A percentile compares a stretch with the other conserved stretches of the same genome.
Conservation (phyloP, 768 basidiomycete genomes). For the Crepidotus variabilis region DNA sequence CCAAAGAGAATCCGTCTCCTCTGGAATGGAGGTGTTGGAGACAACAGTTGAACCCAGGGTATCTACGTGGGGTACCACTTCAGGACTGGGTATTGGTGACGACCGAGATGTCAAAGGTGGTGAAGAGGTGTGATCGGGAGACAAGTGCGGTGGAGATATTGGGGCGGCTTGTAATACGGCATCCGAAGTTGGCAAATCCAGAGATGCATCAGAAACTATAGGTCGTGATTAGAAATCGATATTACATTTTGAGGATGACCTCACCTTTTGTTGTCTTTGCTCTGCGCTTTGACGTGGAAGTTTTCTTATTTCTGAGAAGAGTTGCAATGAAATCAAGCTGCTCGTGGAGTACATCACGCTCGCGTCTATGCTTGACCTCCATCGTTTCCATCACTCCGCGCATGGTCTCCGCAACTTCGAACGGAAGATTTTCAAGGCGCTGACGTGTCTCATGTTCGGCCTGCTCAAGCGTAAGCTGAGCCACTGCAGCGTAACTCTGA, state of each 20-base stretch:
- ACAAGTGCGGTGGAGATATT: too few species aligned
- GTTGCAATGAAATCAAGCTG: neutral
- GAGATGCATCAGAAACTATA: too few species aligned
- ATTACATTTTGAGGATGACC: too few species aligned
- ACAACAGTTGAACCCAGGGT: too few species aligned
- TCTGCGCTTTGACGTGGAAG: neutral
- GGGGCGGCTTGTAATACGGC: too few species aligned
- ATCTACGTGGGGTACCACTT: too few species aligned
- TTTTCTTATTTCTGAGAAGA: neutral
- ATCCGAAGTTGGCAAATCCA: too few species aligned
- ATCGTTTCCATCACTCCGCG: conserved; percentile 10
- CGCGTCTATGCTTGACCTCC: neutral
- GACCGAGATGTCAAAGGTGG: too few species aligned
- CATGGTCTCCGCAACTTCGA: conserved; percentile 15
- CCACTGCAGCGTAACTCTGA: conserved; percentile 12
- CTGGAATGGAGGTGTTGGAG: neutral
- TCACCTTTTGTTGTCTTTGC: too few species aligned
- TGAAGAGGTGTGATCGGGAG: too few species aligned
- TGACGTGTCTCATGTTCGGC: conserved; percentile 6
- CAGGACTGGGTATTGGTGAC: too few species aligned
- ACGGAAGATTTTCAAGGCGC: conserved; percentile 18
- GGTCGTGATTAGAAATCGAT: too few species aligned
- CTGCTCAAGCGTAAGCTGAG: conserved; percentile 7
- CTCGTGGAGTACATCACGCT: neutral
- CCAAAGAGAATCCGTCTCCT: neutral